A percentile compares a stretch with the other conserved stretches of the same genome.
phyloP scores from a whole-genome alignment of 2,329 filamentous ascomycete genomes.

The Aspergillus quadricinctus region DNA sequence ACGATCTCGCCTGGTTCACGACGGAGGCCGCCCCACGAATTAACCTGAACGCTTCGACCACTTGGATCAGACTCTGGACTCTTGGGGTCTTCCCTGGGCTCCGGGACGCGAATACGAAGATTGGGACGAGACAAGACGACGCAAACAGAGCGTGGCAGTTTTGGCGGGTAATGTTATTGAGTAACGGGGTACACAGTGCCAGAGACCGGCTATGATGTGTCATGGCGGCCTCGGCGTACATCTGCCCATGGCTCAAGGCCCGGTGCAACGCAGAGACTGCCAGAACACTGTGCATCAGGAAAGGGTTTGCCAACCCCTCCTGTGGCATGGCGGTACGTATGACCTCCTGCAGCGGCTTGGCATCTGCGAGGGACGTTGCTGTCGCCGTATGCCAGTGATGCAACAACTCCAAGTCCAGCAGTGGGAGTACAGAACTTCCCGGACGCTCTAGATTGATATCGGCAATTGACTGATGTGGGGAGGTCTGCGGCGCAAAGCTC shows the following conservation, averaged over 20 bases:
- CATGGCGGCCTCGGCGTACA: constrained; percentile 5
- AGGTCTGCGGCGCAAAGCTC: background rate
- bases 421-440: background rate
- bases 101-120: constrained; percentile 6
- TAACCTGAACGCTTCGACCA: constrained; percentile 9
- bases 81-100: background rate
- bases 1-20: constrained; percentile 6
- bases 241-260: background rate
- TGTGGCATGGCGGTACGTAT: constrained; percentile 5
- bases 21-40: constrained; percentile 6
- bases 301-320: constrained; percentile 4
- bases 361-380: background rate
- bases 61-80: background rate
- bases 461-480: background rate
- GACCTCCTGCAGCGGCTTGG: background rate
- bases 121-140: constrained; percentile 7
- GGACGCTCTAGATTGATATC: background rate
- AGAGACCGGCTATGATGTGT: constrained; percentile 8
- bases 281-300: constrained; percentile 12
- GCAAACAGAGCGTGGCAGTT: constrained; percentile 12
- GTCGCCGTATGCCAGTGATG: constrained; percentile 12
- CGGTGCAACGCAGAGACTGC: constrained; percentile 10
- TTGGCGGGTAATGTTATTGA: constrained; percentile 5
- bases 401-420: constrained; percentile 11
- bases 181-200: constrained; percentile 5